phyloP scores from a whole-genome alignment of 768 basidiomycete species.

The Boletus speciosus region DNA sequence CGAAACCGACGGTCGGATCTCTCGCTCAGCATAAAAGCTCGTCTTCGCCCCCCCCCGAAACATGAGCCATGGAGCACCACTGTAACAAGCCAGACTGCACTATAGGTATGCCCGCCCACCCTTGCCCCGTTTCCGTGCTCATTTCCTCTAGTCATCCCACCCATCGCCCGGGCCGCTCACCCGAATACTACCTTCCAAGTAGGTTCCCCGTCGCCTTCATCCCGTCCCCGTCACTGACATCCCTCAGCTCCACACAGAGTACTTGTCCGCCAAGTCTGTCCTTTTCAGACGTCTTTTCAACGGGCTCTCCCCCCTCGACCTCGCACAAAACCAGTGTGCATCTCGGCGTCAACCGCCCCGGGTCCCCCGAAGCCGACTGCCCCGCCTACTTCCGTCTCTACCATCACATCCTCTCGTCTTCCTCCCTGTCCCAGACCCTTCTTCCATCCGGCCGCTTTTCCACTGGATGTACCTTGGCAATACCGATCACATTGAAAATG shows the following conservation, averaged over 20 bases:
- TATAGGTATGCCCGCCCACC: conserved; percentile 46
- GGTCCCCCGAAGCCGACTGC: conserved; percentile 52
- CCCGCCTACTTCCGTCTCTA: conserved; percentile 60
- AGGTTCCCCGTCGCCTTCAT: conserved; percentile 14
- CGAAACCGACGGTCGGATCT: conserved; percentile 9
- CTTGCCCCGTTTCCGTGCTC: neutral
- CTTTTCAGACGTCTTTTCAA: conserved; percentile 70
- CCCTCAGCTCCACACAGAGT: conserved; percentile 71
- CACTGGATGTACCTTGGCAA: conserved; percentile 84
- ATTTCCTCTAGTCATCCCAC: conserved; percentile 39
- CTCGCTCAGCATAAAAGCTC: neutral
- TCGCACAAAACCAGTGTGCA: conserved; percentile 40
- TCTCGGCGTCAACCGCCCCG: conserved; percentile 15
- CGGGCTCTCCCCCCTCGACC: conserved; percentile 59
- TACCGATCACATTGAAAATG: conserved; percentile 60
- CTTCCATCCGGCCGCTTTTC: conserved; percentile 66
- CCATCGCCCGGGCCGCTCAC: neutral
- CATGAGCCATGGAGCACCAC: conserved; percentile 31
- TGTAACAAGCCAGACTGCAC: conserved; percentile 82
- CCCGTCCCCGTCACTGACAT: conserved; percentile 6
- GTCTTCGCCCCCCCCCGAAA: too few species aligned
- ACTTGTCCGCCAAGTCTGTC: conserved; percentile 76
- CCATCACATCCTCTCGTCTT: conserved; percentile 66
- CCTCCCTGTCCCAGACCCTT: conserved; percentile 72
- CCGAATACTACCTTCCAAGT: conserved; percentile 49